Conservation (phyloP, 2,329 filamentous ascomycete genomes). For the Zopfia rhizophila region DNA sequence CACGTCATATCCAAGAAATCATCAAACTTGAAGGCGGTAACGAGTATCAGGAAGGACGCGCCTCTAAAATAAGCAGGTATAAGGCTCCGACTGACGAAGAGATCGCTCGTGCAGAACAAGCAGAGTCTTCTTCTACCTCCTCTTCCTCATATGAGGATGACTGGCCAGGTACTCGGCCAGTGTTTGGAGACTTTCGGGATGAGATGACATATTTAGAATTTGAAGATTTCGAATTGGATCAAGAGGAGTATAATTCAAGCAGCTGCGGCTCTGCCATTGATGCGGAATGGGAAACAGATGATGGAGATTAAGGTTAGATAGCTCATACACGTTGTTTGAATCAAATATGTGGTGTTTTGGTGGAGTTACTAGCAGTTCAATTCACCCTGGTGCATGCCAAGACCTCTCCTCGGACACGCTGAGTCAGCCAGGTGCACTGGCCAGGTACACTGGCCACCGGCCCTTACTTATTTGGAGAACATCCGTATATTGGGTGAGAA, state of each 20-base stretch:
- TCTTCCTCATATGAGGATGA: neutral
- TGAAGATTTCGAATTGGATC: slow-evolving; percentile 2
- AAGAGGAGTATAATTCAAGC: neutral
- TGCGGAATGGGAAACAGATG: neutral
- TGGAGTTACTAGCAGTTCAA: too few relatives aligned
- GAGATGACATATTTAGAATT: neutral
- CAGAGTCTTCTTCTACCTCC: too few relatives aligned
- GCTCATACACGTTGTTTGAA: too few relatives aligned
- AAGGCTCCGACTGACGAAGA: neutral
- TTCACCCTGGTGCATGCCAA: neutral
- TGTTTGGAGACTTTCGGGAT: slow-evolving; percentile 2
- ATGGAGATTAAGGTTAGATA: neutral
- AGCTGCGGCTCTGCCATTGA: neutral
- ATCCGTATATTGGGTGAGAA: too few relatives aligned
- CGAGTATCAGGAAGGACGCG: slow-evolving; percentile 25
- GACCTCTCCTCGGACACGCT: neutral
- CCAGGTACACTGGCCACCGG: too few relatives aligned
- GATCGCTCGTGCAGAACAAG: too few relatives aligned
- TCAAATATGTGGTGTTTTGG: too few relatives aligned
- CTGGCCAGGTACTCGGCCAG: neutral
- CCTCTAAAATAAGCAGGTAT: neutral
- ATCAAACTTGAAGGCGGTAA: slow-evolving; percentile 20
- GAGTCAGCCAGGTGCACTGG: too few relatives aligned
- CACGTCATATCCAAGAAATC: slow-evolving; percentile 24
- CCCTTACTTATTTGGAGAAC: slow-evolving; percentile 5